Percentiles rank a stretch among this genome's conserved stretches.
These are phyloP conservation scores for Russula sp. DNA, from an alignment of 768 basidiomycete genomes.

Conservation along the genomic window DNA sequence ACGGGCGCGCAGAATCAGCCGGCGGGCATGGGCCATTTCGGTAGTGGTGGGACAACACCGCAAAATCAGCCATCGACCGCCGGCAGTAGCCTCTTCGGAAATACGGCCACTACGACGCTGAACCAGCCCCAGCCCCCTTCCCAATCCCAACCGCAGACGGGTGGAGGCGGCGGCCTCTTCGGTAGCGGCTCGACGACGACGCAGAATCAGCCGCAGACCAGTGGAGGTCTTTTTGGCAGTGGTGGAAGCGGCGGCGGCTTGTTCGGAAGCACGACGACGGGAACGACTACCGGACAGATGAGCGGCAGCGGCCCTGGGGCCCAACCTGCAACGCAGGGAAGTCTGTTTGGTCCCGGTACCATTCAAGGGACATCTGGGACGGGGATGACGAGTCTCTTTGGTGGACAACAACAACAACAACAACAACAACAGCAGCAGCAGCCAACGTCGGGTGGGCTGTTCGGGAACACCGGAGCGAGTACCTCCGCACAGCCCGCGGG, in stretches of 20 bases:
- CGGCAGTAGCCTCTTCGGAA: constrained; percentile 24
- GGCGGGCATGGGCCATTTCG: constrained; percentile 8
- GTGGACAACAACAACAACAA: constrained; percentile 6
- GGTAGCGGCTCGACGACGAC: not conserved
- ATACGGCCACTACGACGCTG: not conserved
- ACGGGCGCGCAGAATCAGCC: not conserved
- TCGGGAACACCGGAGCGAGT: constrained; percentile 18
- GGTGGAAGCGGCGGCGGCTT: constrained; percentile 21
- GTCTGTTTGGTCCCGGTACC: constrained; percentile 21
- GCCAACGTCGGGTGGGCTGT: constrained; percentile 18
- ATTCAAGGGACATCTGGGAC: constrained; percentile 17
- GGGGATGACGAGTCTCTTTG: constrained; percentile 17
- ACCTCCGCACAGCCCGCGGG: constrained; percentile 23
- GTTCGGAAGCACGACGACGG: constrained; percentile 24
- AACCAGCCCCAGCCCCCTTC: not conserved
- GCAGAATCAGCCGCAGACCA: not conserved
- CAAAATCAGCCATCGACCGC: constrained; percentile 8
- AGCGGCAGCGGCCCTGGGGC: not conserved
- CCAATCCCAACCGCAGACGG: not conserved
- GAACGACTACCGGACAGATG: constrained; percentile 4
- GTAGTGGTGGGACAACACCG: not conserved
- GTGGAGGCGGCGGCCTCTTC: constrained; percentile 5
- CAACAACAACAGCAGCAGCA: constrained; percentile 6
- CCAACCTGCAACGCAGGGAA: constrained; percentile 13
- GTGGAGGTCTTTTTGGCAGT: constrained; percentile 15